Percentiles rank a stretch among this genome's conserved stretches.
phyloP scores from a whole-genome alignment of 805 yeast genomes.

The Myxozyma monticola region DNA sequence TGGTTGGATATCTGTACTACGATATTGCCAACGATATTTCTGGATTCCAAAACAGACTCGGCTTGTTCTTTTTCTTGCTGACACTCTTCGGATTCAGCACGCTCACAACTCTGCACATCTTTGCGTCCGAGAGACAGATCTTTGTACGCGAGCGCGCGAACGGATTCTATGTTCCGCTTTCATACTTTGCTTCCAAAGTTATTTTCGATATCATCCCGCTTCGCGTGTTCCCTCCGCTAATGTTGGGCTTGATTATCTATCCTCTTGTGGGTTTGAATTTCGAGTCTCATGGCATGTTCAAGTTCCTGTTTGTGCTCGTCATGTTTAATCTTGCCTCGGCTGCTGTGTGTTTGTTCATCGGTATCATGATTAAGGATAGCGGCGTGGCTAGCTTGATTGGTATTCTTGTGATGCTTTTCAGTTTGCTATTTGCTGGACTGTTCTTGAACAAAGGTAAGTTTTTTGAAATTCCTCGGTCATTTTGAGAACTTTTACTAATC shows the following conservation, averaged over 20 bases:
- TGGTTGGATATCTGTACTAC: slow-evolving; percentile 84
- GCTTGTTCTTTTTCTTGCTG: slow-evolving; percentile 84
- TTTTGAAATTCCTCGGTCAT: neutral
- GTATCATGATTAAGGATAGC: slow-evolving; percentile 81
- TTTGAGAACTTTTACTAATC: neutral
- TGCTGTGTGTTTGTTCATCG: slow-evolving; percentile 79
- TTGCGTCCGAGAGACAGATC: slow-evolving; percentile 82
- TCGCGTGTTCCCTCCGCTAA: slow-evolving; percentile 86
- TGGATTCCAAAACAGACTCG: slow-evolving; percentile 94
- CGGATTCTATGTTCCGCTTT: slow-evolving; percentile 84
- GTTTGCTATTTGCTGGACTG: slow-evolving; percentile 88
- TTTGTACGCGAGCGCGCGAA: slow-evolving; percentile 93
- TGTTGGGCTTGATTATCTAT: slow-evolving; percentile 75
- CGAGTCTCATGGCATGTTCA: slow-evolving; percentile 72
- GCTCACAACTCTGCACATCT: slow-evolving; percentile 85
- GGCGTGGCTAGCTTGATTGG: slow-evolving; percentile 91
- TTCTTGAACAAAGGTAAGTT: slow-evolving; percentile 66
- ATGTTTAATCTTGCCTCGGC: slow-evolving; percentile 86
- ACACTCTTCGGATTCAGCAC: slow-evolving; percentile 94
- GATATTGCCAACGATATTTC: slow-evolving; percentile 83
- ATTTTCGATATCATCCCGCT: slow-evolving; percentile 90
- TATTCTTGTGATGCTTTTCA: slow-evolving; percentile 77
- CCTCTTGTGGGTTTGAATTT: slow-evolving; percentile 76
- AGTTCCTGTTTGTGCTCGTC: slow-evolving; percentile 67
- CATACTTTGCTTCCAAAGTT: slow-evolving; percentile 83